Conservation (phyloP, 108 stramenopile species). For the Pseudonitzschia multiseries region DNA sequence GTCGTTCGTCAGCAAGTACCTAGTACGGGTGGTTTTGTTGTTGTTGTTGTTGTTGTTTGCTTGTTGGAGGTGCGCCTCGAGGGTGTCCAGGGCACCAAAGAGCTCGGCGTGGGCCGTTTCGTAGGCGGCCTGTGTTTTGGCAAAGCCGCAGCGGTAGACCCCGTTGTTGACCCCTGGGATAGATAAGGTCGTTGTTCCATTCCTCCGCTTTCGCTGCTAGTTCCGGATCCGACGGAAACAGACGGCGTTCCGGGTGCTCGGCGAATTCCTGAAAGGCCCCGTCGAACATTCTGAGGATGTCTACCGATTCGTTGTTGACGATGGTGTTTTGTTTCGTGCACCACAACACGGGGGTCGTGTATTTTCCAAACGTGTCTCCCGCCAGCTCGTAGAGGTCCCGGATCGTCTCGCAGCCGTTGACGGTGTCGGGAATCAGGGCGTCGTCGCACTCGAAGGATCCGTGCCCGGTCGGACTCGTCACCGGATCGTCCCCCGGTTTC, state of each 20-base stretch:
- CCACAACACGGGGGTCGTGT: slow-evolving; percentile 88
- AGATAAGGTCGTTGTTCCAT: slow-evolving; percentile 75
- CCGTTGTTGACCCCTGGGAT: slow-evolving; percentile 90
- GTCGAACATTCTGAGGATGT: slow-evolving; percentile 94
- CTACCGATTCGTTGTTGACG: slow-evolving; percentile 91
- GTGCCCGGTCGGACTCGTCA: slow-evolving; percentile 41
- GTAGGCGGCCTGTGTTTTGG: slow-evolving; percentile 87
- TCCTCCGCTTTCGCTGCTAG: slow-evolving; percentile 61
- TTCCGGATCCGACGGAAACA: slow-evolving; percentile 67
- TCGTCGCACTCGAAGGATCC: slow-evolving; percentile 40
- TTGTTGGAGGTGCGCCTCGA: slow-evolving; percentile 61
- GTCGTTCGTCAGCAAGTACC: slow-evolving; percentile 66
- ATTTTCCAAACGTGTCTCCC: slow-evolving; percentile 74
- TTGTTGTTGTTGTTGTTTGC: no score
- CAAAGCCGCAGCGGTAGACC: slow-evolving; percentile 95
- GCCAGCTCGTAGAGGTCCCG: slow-evolving; percentile 86
- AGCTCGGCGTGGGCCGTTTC: slow-evolving; percentile 81
- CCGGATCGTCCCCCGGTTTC: slow-evolving; percentile 35
- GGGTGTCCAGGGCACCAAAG: slow-evolving; percentile 74
- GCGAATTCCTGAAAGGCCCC: slow-evolving; percentile 76
- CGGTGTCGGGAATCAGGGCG: slow-evolving; percentile 57
- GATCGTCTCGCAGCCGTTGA: slow-evolving; percentile 56
- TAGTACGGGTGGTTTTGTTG: background rate
- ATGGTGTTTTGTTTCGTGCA: slow-evolving; percentile 90
- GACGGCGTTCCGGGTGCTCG: slow-evolving; percentile 63